Evolutionary conservation across 106 monocot genomes (phyloP).

Genomic region (Ottelia alismoides): DNA sequence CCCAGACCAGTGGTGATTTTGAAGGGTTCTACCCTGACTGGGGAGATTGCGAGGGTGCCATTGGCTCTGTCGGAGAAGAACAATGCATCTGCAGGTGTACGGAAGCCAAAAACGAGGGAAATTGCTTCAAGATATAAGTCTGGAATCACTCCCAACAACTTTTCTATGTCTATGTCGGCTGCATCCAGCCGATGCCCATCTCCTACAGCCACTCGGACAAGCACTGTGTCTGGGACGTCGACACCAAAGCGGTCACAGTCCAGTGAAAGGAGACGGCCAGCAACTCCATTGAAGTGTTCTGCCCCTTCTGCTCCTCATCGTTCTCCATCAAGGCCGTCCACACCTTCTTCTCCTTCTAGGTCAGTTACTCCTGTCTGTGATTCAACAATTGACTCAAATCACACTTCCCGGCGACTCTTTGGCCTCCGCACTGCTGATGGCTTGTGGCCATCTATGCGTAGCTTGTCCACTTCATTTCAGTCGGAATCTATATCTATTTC

Average conservation of each 20-base stretch:
- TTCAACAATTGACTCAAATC: conserved; percentile 21
- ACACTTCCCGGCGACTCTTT: conserved; percentile 11
- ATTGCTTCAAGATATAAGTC: conserved; percentile 53
- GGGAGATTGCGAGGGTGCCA: conserved; percentile 29
- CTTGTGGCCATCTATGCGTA: conserved; percentile 78
- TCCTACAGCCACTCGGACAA: conserved; percentile 18
- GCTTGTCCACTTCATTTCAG: conserved; percentile 59
- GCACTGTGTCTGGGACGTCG: conserved; percentile 1
- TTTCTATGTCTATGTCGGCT: conserved; percentile 4
- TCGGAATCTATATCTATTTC: conserved; percentile 30
- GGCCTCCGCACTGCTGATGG: conserved; percentile 34
- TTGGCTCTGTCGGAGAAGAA: conserved; percentile 59
- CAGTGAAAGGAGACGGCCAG: conserved; percentile 44
- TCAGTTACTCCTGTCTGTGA: conserved; percentile 46
- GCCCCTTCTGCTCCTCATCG: conserved; percentile 16
- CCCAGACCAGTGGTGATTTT: not conserved
- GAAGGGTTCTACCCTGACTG: conserved; percentile 7
- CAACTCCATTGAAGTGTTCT: conserved; percentile 25
- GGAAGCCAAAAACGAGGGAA: conserved; percentile 34
- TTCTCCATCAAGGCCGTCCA: conserved; percentile 22
- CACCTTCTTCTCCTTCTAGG: conserved; percentile 30
- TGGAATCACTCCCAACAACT: conserved; percentile 8
- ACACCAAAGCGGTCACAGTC: conserved; percentile 46
- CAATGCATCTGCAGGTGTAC: conserved; percentile 24
- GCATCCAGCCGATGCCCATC: conserved; percentile 24